Base-by-base conservation (phyloP, 169 alveolate species). In the Theileria parva region DNA sequence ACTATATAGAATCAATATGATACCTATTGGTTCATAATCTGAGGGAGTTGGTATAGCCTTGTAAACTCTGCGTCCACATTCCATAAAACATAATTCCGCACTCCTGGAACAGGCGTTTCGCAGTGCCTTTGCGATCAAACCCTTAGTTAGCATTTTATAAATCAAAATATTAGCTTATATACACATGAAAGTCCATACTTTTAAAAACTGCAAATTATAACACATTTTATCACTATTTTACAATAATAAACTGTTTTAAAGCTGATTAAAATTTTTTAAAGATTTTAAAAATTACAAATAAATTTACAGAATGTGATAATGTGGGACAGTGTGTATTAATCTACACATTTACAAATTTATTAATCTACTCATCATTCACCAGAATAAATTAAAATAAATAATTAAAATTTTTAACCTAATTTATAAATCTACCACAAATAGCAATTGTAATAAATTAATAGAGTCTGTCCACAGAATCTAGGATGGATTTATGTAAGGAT, bases 1-100 rank as follows among this genome's bases (percentile, higher is more conserved):
- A n/a, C 25, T 37, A 8, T n/a, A 21, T 34, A 13, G 15, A 23
- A 70, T 9, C 11, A 23, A 7, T 28, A 11, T 77, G 17, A 15
- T 34, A 81, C 88, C 88, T 19, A 81, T 51, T 30, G 88, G 88
- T 28, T 81, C 88, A 32, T 64, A 81, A 13, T 81, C 88, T 23
- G 85, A 19, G 64, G 68, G 2, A 5, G 66, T 39, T 17, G 85
- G 85, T 4, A 81, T 34, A 0, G 77, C n/a, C 23, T 77, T 15
- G 60, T 39, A 30, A n/a, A 74, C 53, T 9, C 73, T 12, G 25
- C 68, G 37, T 60, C 55, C 61, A 44, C 6, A 61, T 66, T 81
- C 69, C 74, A 44, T 55, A 28, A 81, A 74, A 72, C 88, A 81
- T 51, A 74, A 68, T 73, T 81, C 88, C 51, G 74, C 85, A 66